Evolutionary conservation across 768 basidiomycete species (phyloP), one percentile per base, ranked within the genome.

Genomic region (Brasilioporus rufonigricans): DNA sequence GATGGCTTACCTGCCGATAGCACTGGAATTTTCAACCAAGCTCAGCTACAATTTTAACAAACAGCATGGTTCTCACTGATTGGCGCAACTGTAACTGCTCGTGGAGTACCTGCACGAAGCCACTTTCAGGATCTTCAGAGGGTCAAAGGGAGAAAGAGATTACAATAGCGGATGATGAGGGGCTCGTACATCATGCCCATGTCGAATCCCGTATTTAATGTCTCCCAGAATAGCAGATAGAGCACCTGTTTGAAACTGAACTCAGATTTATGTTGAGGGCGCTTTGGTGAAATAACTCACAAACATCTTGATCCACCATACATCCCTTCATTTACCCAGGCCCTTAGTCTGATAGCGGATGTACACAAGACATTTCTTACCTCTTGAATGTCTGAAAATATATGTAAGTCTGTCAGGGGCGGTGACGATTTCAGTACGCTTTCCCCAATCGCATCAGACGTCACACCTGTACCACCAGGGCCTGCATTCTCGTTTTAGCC

Each of bases 81-180:
- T 12, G 50, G 46, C 3, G 40, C 24, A 41, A 29, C 16, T 31
- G 19, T 44, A 26, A 48, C 48, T 6, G 54, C 56, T n/a, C 24
- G 11, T 26, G 44, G 41, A 31, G 24, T 43, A 61, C 69, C 66
- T 55, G 69, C 67, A 62, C 66, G 68, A 73, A 33, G 3, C 63
- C 59, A 5, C 63, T 64, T 24, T 65, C 61, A 52, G 31, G 21
- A 41, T 19, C 11, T 4, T 26, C 5, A 8, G 14, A 27, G 43
- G 29, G n/a, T n/a, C 10, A 31, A 16, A 2, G 14, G 43, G 9
- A n/a, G 35, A 21, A 27, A 6, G 13, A 8, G 35, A 6, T 39
- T 44, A 80, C 81, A 77, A 44, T 80, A 83, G 53, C 76, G 70
- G 10, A 64, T n/a, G n/a, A n/a, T n/a, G n/a, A n/a, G n/a, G n/a